These are phyloP conservation scores for Porogramme epimiltina DNA, from an alignment of 1,284 basidiomycete species.

Conservation along the genomic window DNA sequence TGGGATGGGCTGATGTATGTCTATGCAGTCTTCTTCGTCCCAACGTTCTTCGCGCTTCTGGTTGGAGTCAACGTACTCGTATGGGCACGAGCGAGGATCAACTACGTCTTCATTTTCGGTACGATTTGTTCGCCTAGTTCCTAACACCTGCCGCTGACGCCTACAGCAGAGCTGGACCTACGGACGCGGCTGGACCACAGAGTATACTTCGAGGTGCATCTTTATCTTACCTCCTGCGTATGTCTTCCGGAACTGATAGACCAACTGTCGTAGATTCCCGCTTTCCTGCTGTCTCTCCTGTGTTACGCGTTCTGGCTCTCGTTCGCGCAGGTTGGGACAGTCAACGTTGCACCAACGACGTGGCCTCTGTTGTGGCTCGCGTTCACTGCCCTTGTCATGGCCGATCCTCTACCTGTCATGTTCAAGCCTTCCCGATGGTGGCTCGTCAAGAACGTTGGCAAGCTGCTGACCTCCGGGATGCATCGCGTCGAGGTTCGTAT, in stretches of 20 bases:
- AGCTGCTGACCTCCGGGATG: conserved; percentile 71
- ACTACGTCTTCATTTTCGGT: conserved; percentile 93
- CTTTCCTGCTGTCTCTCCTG: conserved; percentile 76
- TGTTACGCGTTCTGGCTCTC: conserved; percentile 87
- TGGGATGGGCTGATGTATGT: conserved; percentile 80
- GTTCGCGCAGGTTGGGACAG: conserved; percentile 63
- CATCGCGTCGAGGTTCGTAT: conserved; percentile 68
- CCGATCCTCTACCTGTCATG: conserved; percentile 79
- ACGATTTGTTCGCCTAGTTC: conserved; percentile 16
- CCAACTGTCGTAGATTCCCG: conserved; percentile 63
- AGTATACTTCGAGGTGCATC: conserved; percentile 78
- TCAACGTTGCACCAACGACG: conserved; percentile 47
- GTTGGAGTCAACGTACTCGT: conserved; percentile 82
- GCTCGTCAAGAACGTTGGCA: conserved; percentile 67
- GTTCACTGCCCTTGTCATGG: conserved; percentile 59
- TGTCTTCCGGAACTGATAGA: background rate
- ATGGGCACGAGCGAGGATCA: conserved; percentile 80
- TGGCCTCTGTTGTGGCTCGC: conserved; percentile 91
- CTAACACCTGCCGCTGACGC: background rate
- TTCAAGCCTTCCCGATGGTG: conserved; percentile 75
- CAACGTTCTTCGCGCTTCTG: conserved; percentile 76
- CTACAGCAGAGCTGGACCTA: conserved; percentile 69
- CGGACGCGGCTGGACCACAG: conserved; percentile 78
- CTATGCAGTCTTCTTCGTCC: conserved; percentile 80
- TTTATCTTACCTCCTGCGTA: background rate